A percentile compares a stretch with the other conserved stretches of the same genome.
Conservation (phyloP, 306 rosid genomes). For the Sophora flavescens region DNA sequence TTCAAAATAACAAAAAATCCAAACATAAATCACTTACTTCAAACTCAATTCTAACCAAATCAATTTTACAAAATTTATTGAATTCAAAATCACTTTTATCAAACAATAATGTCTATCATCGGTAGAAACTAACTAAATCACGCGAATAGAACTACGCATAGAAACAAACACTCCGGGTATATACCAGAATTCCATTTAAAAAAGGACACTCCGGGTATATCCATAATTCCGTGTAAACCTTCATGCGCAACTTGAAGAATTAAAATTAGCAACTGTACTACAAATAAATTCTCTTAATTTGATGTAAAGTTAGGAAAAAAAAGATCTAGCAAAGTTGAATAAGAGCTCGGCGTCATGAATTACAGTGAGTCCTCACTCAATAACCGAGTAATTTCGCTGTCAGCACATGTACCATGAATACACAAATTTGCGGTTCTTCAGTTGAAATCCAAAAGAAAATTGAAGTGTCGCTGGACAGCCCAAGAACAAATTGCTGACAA, state of each 20-base stretch:
- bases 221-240: slow-evolving; percentile 19
- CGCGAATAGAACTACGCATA: not conserved
- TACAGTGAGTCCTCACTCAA: slow-evolving; percentile 41
- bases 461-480: slow-evolving; percentile 29
- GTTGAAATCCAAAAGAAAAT: slow-evolving; percentile 42
- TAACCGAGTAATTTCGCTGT: slow-evolving; percentile 28
- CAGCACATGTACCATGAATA: slow-evolving; percentile 42
- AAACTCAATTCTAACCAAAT: too few relatives aligned
- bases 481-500: slow-evolving; percentile 41
- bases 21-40: too few relatives aligned
- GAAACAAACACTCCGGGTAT: not conserved
- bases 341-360: slow-evolving; percentile 20
- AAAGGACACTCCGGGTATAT: not conserved
- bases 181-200: slow-evolving; percentile 6
- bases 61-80: too few relatives aligned
- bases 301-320: slow-evolving; percentile 12
- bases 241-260: slow-evolving; percentile 38
- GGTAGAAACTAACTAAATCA: not conserved
- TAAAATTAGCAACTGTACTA: slow-evolving; percentile 42
- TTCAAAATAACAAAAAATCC: too few relatives aligned
- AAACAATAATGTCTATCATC: not conserved
- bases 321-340: slow-evolving; percentile 17
- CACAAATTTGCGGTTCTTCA: slow-evolving; percentile 39
- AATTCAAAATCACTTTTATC: too few relatives aligned
- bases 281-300: slow-evolving; percentile 37